Conservation (phyloP, 768 basidiomycete species). For the Russula sp. region DNA sequence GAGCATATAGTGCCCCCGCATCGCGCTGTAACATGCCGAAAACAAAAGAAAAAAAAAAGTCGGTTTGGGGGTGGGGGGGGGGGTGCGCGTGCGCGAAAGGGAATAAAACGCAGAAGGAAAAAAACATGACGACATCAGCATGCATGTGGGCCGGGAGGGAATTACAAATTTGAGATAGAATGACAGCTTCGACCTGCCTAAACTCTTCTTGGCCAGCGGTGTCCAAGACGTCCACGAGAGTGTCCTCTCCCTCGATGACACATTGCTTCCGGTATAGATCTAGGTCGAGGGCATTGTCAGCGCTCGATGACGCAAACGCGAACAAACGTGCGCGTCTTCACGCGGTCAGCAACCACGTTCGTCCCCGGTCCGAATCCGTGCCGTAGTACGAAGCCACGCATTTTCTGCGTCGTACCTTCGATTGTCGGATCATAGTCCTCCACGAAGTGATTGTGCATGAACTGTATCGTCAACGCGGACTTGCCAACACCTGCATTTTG, state of each 20-base stretch:
- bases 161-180: background rate
- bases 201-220: slow-evolving; percentile 99
- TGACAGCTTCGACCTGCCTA: slow-evolving; percentile 50
- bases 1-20: slow-evolving; percentile 99
- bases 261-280: slow-evolving; percentile 97
- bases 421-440: slow-evolving; percentile 95
- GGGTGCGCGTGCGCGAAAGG: too few species aligned
- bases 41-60: background rate
- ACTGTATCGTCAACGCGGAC: slow-evolving; percentile 94
- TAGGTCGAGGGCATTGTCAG: slow-evolving; percentile 25
- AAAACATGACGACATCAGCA: too few species aligned
- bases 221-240: slow-evolving; percentile 91
- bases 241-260: slow-evolving; percentile 95
- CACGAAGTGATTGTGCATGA: slow-evolving; percentile 92
- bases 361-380: background rate
- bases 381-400: background rate
- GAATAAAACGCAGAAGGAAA: too few species aligned
- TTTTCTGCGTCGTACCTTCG: slow-evolving; percentile 50
- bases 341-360: slow-evolving; percentile 7
- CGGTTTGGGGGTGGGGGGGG: background rate
- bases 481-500: slow-evolving; percentile 54
- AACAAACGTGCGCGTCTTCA: slow-evolving; percentile 15
- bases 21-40: slow-evolving; percentile 50
- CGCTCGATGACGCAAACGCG: slow-evolving; percentile 15
- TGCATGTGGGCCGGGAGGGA: too few species aligned